Conservation (phyloP, 2,329 filamentous ascomycete species). For the Aspergillus sp. region DNA sequence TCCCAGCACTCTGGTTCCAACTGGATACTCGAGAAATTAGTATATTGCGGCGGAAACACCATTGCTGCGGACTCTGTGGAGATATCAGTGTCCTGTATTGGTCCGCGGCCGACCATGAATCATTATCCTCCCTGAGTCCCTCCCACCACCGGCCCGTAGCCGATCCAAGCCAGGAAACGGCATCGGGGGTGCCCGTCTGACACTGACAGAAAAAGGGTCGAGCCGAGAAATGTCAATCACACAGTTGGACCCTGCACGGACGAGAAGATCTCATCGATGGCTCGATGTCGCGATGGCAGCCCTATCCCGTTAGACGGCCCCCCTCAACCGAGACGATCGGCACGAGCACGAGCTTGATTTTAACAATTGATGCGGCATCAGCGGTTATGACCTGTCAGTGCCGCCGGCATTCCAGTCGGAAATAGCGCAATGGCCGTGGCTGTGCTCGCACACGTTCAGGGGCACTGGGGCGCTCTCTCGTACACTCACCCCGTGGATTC, state of each 20-base stretch:
- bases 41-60: no score
- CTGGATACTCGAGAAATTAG: no score
- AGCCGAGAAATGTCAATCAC: neutral
- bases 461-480: no score
- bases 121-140: no score
- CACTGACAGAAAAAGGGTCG: neutral
- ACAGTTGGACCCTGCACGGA: neutral
- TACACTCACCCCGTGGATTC: no score
- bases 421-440: neutral
- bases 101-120: no score
- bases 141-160: no score
- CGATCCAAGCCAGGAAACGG: neutral
- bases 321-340: neutral
- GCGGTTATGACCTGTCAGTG: neutral
- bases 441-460: neutral
- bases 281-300: neutral
- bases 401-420: neutral
- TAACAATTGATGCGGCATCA: neutral
- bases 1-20: neutral
- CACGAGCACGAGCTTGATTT: neutral
- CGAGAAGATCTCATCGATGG: neutral
- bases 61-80: no score
- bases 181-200: neutral
- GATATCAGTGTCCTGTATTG: no score
- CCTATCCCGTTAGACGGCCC: neutral